These are phyloP conservation scores for Gymnopus androsaceus DNA, from an alignment of 1,284 basidiomycete genomes.

Conservation along the genomic window DNA sequence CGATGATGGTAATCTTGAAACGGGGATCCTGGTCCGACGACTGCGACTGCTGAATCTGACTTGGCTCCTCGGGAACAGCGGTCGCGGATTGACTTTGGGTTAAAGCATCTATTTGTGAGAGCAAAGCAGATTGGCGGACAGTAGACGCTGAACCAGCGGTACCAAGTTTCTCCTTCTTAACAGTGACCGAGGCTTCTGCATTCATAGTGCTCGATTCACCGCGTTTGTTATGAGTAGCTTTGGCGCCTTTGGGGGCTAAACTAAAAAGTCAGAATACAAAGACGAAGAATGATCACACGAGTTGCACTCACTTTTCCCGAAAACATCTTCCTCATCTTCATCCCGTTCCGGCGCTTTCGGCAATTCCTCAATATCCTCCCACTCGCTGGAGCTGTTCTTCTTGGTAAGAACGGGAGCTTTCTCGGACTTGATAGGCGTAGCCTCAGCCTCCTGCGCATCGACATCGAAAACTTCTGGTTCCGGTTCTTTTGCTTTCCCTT, in stretches of 20 bases:
- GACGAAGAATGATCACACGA: neutral
- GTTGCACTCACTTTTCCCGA: neutral
- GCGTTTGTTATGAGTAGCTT: neutral
- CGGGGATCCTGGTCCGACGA: neutral
- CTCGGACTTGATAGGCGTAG: neutral
- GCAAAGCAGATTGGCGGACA: neutral
- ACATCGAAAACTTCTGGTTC: conserved; percentile 1
- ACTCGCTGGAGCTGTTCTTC: neutral
- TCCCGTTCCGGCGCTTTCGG: neutral
- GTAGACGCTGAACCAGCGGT: neutral
- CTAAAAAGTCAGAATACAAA: too few species aligned
- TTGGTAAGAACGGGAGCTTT: neutral
- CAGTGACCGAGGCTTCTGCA: neutral
- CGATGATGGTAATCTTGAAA: conserved; percentile 9
- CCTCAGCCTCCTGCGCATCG: neutral
- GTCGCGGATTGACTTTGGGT: neutral
- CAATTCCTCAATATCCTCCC: neutral
- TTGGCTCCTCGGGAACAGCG: neutral
- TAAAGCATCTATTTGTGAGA: neutral
- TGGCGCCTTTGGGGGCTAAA: neutral
- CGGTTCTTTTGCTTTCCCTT: neutral
- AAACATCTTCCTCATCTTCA: neutral
- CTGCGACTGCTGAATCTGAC: neutral
- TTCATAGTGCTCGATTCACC: neutral
- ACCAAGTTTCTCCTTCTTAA: conserved; percentile 7